A percentile compares a stretch with the other conserved stretches of the same genome.
These are phyloP conservation scores for Colletotrichum ledebouriae DNA, from an alignment of 2,329 filamentous ascomycete genomes.

Conservation along the genomic window DNA sequence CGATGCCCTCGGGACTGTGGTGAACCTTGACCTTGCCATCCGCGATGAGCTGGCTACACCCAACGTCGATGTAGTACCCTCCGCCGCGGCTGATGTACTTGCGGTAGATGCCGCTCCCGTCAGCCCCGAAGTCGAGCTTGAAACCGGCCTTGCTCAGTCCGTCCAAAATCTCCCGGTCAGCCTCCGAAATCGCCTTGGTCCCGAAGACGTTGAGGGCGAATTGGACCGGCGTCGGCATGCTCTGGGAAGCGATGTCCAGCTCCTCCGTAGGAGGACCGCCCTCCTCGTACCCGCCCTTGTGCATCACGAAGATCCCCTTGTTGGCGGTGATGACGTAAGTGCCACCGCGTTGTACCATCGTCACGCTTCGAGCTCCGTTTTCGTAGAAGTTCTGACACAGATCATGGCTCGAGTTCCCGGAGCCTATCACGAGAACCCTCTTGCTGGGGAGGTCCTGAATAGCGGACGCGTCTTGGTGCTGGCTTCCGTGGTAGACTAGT, in stretches of 20 bases:
- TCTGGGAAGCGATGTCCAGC: constrained; percentile 72
- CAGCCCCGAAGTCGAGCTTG: constrained; percentile 69
- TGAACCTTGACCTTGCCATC: constrained; percentile 75
- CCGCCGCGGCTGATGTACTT: constrained; percentile 77
- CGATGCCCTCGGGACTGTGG: constrained; percentile 66
- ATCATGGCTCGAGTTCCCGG: constrained; percentile 77
- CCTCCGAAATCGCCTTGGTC: constrained; percentile 54
- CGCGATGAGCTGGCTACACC: constrained; percentile 71
- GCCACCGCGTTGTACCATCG: constrained; percentile 76
- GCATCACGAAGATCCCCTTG: constrained; percentile 63
- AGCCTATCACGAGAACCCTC: constrained; percentile 75
- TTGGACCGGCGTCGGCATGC: constrained; percentile 66
- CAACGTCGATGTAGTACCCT: constrained; percentile 80
- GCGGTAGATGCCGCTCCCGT: constrained; percentile 68
- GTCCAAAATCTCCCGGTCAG: constrained; percentile 55
- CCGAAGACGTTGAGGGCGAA: constrained; percentile 68
- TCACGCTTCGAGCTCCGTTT: constrained; percentile 72
- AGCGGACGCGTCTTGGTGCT: constrained; percentile 44
- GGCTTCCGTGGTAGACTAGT: constrained; percentile 67
- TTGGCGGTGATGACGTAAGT: constrained; percentile 74
- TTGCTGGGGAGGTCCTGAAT: constrained; percentile 60
- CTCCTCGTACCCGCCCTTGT: constrained; percentile 66
- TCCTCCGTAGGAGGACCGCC: constrained; percentile 73
- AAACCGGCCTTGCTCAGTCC: constrained; percentile 71
- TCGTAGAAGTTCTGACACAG: constrained; percentile 78